Conservation (phyloP, 2,329 filamentous ascomycete species). For the Chaetomium olivaceum region DNA sequence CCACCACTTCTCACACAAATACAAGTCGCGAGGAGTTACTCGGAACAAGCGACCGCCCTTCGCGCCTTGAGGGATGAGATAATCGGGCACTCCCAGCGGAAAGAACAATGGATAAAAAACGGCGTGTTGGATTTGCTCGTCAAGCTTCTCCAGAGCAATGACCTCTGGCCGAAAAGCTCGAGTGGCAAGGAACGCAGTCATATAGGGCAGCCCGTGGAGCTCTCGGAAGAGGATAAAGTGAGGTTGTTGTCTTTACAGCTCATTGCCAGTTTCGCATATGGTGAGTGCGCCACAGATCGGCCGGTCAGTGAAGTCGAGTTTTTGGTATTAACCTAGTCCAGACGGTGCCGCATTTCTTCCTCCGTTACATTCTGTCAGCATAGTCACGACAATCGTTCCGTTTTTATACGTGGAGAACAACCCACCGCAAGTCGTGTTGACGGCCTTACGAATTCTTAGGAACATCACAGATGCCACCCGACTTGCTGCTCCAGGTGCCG, state of each 20-base stretch:
- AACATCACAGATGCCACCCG: slow-evolving; percentile 67
- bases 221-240: slow-evolving; percentile 65
- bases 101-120: slow-evolving; percentile 72
- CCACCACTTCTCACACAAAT: slow-evolving; percentile 59
- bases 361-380: slow-evolving; percentile 68
- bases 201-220: slow-evolving; percentile 38
- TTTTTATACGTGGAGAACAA: slow-evolving; percentile 67
- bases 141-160: slow-evolving; percentile 45
- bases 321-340: slow-evolving; percentile 39
- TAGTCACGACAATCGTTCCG: slow-evolving; percentile 69
- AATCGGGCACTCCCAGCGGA: slow-evolving; percentile 83
- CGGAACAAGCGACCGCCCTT: slow-evolving; percentile 62
- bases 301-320: background rate
- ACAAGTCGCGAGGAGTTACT: slow-evolving; percentile 51
- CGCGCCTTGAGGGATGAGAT: slow-evolving; percentile 83
- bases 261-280: slow-evolving; percentile 81
- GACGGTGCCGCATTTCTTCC: slow-evolving; percentile 77
- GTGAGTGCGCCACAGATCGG: slow-evolving; percentile 48
- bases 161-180: slow-evolving; percentile 38
- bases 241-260: slow-evolving; percentile 80
- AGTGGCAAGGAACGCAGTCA: slow-evolving; percentile 45
- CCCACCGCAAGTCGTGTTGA: slow-evolving; percentile 66
- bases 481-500: slow-evolving; percentile 52
- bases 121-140: slow-evolving; percentile 66
- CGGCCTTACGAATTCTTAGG: slow-evolving; percentile 72